These are phyloP conservation scores for Aspergillus awamori DNA, from an alignment of 2,329 filamentous ascomycete species.

Conservation along the genomic window DNA sequence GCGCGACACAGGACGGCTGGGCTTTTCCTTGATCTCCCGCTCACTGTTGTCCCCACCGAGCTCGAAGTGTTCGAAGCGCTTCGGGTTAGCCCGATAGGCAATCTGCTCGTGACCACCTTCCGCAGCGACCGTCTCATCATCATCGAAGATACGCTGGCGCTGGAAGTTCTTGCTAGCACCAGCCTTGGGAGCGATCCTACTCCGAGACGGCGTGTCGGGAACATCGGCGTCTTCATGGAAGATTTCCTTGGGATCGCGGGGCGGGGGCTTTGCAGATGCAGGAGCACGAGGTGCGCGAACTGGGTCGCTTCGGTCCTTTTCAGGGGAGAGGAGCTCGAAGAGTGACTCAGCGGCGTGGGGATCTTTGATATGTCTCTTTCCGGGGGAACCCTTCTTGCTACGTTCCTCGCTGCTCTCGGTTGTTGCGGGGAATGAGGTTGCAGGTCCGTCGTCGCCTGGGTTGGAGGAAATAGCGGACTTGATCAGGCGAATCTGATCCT, in stretches of 20 bases:
- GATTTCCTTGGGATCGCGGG: constrained; percentile 70
- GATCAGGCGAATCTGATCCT: constrained; percentile 80
- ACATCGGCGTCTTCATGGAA: constrained; percentile 52
- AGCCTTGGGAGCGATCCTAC: constrained; percentile 51
- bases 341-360: constrained; percentile 58
- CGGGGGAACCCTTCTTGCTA: constrained; percentile 34
- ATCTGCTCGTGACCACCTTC: constrained; percentile 45
- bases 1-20: constrained; percentile 40
- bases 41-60: constrained; percentile 36
- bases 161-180: constrained; percentile 65
- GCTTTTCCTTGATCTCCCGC: constrained; percentile 30
- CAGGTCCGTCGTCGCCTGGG: constrained; percentile 16
- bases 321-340: constrained; percentile 69
- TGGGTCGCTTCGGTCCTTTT: constrained; percentile 50
- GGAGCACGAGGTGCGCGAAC: constrained; percentile 64
- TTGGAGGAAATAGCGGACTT: constrained; percentile 50
- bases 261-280: constrained; percentile 69
- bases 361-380: constrained; percentile 47
- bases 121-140: constrained; percentile 53
- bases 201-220: constrained; percentile 31
- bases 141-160: constrained; percentile 66
- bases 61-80: constrained; percentile 72
- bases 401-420: background rate
- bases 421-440: constrained; percentile 9
- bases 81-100: constrained; percentile 66